phyloP scores from a whole-genome alignment of 345 rosid genomes.

The Dimocarpus longan region DNA sequence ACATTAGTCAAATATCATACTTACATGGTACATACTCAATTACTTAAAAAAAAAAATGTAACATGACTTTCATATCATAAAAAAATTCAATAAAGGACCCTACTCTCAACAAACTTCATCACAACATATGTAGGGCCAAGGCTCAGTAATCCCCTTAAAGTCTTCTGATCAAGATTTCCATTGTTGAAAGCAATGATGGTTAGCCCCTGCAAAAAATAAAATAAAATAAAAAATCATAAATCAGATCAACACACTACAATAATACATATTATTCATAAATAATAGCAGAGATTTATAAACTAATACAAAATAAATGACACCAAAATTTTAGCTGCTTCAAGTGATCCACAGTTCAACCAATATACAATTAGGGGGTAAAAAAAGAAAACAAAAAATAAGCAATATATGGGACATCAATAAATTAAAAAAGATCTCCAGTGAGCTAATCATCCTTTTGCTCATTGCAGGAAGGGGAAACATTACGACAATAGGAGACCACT shows the following conservation, averaged over 20 bases:
- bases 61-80: constrained; percentile 5
- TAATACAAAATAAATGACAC: not conserved
- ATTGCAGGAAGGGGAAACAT: not conserved
- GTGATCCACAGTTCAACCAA: not conserved
- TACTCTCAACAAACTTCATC: constrained; percentile 94
- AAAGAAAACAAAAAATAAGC: not conserved
- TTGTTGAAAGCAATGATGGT: constrained; percentile 83
- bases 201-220: constrained; percentile 58
- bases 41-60: not conserved
- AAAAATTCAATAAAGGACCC: constrained; percentile 21
- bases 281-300: not conserved
- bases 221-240: not conserved
- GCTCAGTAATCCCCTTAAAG: constrained; percentile 72
- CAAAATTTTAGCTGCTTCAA: not conserved
- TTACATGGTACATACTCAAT: not conserved
- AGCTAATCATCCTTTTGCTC: not conserved
- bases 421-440: not conserved
- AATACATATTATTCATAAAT: not conserved
- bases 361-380: not conserved
- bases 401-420: constrained; percentile 3
- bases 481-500: not conserved
- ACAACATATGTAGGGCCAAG: constrained; percentile 94
- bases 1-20: constrained; percentile 10
- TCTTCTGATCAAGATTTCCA: constrained; percentile 48
- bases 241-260: not conserved